Percentiles rank a stretch among this genome's conserved stretches.
Evolutionary conservation across 2,329 filamentous ascomycete genomes (phyloP).

Genomic region (Berkeleyomyces basicola): DNA sequence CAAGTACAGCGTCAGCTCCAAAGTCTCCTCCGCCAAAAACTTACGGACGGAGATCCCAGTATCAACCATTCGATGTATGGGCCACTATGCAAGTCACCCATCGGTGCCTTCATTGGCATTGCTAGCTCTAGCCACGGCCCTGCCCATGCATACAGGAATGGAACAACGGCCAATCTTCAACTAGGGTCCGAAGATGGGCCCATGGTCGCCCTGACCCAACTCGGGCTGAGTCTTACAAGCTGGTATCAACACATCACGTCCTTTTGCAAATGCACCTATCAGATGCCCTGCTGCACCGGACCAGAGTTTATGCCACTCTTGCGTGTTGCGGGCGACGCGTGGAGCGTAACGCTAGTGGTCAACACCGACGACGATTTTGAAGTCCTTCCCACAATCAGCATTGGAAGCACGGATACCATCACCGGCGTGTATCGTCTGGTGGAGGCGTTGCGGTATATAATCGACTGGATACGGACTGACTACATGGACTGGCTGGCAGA

Average conservation of each 20-base stretch:
- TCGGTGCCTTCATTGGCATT: conserved; percentile 7
- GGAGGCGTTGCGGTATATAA: conserved; percentile 4
- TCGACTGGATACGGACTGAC: conserved; percentile 6
- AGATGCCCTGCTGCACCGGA: conserved; percentile 4
- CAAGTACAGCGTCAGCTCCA: conserved; percentile 9
- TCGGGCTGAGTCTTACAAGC: conserved; percentile 1
- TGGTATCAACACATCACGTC: conserved; percentile 7
- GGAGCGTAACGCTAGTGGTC: conserved; percentile 10
- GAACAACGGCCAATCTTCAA: neutral
- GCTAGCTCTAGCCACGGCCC: neutral
- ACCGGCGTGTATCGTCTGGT: conserved; percentile 10
- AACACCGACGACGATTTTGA: conserved; percentile 10
- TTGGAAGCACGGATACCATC: conserved; percentile 11
- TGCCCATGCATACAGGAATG: neutral
- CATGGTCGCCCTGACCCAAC: conserved; percentile 1
- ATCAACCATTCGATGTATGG: conserved; percentile 12
- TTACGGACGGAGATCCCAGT: neutral
- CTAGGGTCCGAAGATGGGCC: neutral
- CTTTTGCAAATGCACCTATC: conserved; percentile 9
- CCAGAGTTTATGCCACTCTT: conserved; percentile 11
- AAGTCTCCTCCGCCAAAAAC: neutral
- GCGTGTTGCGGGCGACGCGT: conserved; percentile 7
- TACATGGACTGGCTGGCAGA: conserved; percentile 11
- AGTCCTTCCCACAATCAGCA: conserved; percentile 8
- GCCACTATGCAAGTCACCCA: conserved; percentile 8